Base-by-base conservation (phyloP, 2,329 filamentous ascomycete species). In the Botrytis aclada region DNA sequence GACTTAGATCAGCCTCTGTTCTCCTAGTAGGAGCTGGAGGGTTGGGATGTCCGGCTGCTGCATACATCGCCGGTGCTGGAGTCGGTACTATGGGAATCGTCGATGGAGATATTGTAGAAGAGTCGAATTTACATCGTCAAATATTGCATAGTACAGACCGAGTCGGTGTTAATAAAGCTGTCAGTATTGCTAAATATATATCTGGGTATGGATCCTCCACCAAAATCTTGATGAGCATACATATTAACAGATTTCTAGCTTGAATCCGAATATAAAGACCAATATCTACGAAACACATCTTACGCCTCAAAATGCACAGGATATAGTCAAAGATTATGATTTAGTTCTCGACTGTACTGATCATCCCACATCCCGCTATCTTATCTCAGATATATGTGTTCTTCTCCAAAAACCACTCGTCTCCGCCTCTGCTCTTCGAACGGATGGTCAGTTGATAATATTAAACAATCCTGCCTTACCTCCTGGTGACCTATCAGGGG, bases 271-370 rank as follows among this genome's bases (percentile, higher is more conserved):
- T 20, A 85, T 93, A 29, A 87, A 81, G 1, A 94, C 94, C 79
- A 81, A 88, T 29, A 82, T 89, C 0, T 87, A 97, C 79, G 81
- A 82, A 16, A 84, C 85, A 22, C 90, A 92, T 75, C 87, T 98
- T 22, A 89, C 88, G 0, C 87, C 93, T 0, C 83, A 88, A 73
- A 93, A 92, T 70, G 92, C 94, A 0, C 83, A 89, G 10, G 81
- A 85, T 0, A 89, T 94, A 58, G 88, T 97, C 72, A 83, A 85
- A 0, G 78, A 84, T 6, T 98, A 97, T 80, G 93, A 97, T 78
- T 77, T 98, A 0, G 89, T 98, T 2, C 89, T 99, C 20, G 96
- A 99, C 82, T 99, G 96, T 81, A 98, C 95, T 16, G 96, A 99
- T 82, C 94, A 95, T 76, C 95, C 96, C 0, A 92, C 93, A 1